Evolutionary conservation across 1,284 basidiomycete species (phyloP).

Genomic region (Ceratobasidium theobromae): DNA sequence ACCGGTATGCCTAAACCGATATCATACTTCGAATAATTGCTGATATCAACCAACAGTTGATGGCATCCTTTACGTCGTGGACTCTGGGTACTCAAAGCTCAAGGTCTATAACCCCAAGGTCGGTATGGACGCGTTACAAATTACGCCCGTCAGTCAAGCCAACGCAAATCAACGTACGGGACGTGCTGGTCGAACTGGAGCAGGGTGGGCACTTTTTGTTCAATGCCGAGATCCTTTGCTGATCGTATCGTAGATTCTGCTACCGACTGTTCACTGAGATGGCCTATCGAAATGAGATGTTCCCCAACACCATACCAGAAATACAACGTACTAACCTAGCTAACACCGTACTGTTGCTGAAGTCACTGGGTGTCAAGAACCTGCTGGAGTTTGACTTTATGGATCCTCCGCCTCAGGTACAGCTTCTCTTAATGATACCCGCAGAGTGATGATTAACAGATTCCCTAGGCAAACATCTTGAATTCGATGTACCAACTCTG

Average conservation of each 20-base stretch:
- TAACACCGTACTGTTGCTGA: slow-evolving; percentile 93
- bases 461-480: slow-evolving; percentile 79
- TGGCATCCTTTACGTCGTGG: slow-evolving; percentile 96
- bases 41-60: slow-evolving; percentile 63
- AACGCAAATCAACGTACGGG: slow-evolving; percentile 96
- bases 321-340: slow-evolving; percentile 97
- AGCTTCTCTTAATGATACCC: background rate
- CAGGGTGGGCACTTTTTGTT: slow-evolving; percentile 59
- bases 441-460: slow-evolving; percentile 5
- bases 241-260: slow-evolving; percentile 64
- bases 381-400: slow-evolving; percentile 99
- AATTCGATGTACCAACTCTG: slow-evolving; percentile 99
- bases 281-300: slow-evolving; percentile 94
- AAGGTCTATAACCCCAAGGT: slow-evolving; percentile 99
- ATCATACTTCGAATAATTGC: background rate
- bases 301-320: slow-evolving; percentile 96
- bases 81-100: slow-evolving; percentile 94
- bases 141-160: slow-evolving; percentile 97
- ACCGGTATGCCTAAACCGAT: slow-evolving; percentile 61
- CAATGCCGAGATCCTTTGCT: slow-evolving; percentile 4
- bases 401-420: slow-evolving; percentile 79
- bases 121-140: slow-evolving; percentile 98
- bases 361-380: slow-evolving; percentile 92
- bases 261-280: slow-evolving; percentile 97
- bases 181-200: slow-evolving; percentile 94